Conservation (phyloP, 257 asterid genomes). For the Solanum etuberosum region DNA sequence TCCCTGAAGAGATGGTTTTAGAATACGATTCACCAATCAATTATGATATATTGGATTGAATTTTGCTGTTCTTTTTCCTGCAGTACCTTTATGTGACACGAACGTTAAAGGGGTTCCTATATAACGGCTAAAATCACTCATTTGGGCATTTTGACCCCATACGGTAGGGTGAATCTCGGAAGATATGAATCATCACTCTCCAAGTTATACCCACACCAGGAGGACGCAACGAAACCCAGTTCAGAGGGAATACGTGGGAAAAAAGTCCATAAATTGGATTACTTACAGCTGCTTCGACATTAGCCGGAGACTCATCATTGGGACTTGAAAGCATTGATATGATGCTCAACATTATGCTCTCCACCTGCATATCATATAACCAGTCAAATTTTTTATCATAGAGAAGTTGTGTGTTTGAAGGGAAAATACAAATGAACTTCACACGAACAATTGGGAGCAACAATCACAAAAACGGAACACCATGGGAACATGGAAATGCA, state of each 20-base stretch:
- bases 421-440: not conserved
- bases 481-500: not conserved
- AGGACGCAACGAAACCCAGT: not conserved
- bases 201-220: not conserved
- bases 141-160: too few relatives aligned
- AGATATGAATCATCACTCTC: too few relatives aligned
- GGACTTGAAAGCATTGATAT: not conserved
- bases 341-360: conserved; percentile 60
- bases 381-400: conserved; percentile 3
- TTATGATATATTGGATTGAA: not conserved
- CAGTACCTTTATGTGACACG: not conserved
- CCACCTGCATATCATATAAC: conserved; percentile 53
- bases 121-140: too few relatives aligned
- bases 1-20: not conserved
- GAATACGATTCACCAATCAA: too few relatives aligned
- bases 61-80: not conserved
- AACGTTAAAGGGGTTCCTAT: not conserved
- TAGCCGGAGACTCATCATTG: not conserved
- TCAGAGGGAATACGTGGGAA: not conserved
- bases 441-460: not conserved
- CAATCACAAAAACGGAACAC: not conserved
- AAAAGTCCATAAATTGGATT: not conserved
- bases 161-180: too few relatives aligned
- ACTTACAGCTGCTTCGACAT: not conserved
- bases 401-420: not conserved